Evolutionary conservation across 2,329 filamentous ascomycete genomes (phyloP), one percentile per base, ranked within the genome.

Genomic region (Pleurostoma richardsiae): DNA sequence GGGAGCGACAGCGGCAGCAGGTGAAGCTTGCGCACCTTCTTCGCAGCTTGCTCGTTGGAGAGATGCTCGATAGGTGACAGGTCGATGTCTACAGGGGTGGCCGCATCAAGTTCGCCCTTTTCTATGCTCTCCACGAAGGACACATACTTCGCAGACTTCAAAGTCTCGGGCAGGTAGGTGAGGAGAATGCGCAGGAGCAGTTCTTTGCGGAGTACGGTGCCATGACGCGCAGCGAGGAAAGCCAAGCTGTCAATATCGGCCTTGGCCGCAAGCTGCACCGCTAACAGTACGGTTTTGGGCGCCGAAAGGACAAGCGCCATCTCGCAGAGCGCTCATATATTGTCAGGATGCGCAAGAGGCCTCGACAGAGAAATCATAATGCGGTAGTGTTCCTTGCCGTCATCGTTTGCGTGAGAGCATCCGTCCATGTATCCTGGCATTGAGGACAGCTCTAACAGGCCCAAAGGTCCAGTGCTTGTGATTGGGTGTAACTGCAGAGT

Each of bases 101-200:
- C 56, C 27, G 70, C 62, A 29, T 69, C 63, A 39, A 77, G 68
- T 26, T 74, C 64, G 44, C 69, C 71, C 4, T 68, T 67, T 39
- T 70, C 72, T 50, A 90, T 67, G 44, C 81, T 74, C 55, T 77
- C 65, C 19, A 90, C 59, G 44, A 88, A 77, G 10, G 70, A 69
- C 19, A 80, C 69, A 59, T 91, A 91, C 41, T 71, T 62, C n/a
- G 66, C 66, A 4, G 88, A 82, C 4, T 78, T 77, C 4, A 82
- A 60, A 40, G 78, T 84, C 64, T 92, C 88, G 29, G 90, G 89
- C 1, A 95, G 74, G 59, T 85, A 88, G 26, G 85, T 88, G 41
- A 95, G 75, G 27, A 95, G 68, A 45, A 94, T 82, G 40, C 85
- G 82, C 48, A 94, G 72, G 28, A 88, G 61, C 10, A 90, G 69